phyloP scores from a whole-genome alignment of 352 stramenopile genomes.

The Pythium biforme region DNA sequence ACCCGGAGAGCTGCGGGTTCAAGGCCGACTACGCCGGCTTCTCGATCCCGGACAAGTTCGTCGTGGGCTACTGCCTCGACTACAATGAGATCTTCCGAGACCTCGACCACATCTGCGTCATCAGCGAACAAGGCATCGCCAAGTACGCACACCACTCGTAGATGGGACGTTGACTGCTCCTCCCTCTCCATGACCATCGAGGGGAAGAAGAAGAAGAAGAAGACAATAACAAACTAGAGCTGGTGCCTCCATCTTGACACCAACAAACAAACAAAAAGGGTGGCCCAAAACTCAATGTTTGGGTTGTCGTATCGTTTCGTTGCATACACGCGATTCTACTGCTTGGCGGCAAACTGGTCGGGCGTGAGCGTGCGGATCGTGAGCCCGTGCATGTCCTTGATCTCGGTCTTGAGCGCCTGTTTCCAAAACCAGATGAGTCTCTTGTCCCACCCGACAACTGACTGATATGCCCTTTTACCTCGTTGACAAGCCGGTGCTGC shows the following conservation, averaged over 20 bases:
- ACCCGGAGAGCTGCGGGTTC: slow-evolving; percentile 86
- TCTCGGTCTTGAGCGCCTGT: slow-evolving; percentile 81
- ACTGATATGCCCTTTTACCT: slow-evolving; percentile 56
- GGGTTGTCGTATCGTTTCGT: too few relatives aligned
- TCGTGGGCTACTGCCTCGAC: slow-evolving; percentile 95
- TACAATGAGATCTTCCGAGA: slow-evolving; percentile 97
- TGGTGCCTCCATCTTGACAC: too few relatives aligned
- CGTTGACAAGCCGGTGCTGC: slow-evolving; percentile 87
- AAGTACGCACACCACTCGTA: slow-evolving; percentile 70
- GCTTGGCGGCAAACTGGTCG: slow-evolving; percentile 70
- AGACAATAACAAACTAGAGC: too few relatives aligned
- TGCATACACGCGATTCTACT: too few relatives aligned
- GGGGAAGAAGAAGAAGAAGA: too few relatives aligned
- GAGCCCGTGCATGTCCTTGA: slow-evolving; percentile 85
- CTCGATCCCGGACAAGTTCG: slow-evolving; percentile 95
- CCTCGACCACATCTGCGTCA: slow-evolving; percentile 95
- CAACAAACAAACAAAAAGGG: too few relatives aligned
- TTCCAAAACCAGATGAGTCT: not conserved
- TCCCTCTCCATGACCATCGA: not conserved
- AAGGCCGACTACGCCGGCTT: slow-evolving; percentile 96
- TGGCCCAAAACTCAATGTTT: too few relatives aligned
- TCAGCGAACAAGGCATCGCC: slow-evolving; percentile 91
- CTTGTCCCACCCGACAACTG: too few relatives aligned
- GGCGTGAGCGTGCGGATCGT: slow-evolving; percentile 82
- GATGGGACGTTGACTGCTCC: slow-evolving; percentile 1